Percentiles rank a stretch among this genome's conserved stretches.
These are phyloP conservation scores for Kodamaea sp. DNA, from an alignment of 1,139 yeast genomes.

Conservation along the genomic window DNA sequence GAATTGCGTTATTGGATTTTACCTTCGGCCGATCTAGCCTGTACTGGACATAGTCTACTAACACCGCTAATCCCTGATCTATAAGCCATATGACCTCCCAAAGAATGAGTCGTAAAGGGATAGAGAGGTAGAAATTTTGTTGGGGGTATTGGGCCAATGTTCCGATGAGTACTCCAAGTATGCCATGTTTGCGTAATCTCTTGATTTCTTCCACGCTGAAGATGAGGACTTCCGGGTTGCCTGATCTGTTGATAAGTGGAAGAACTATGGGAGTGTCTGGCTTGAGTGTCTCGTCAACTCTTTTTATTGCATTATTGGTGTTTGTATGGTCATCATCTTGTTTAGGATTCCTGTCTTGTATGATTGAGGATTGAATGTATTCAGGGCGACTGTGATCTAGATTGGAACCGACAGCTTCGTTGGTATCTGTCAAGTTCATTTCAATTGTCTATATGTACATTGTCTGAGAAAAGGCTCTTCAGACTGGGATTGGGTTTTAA, in stretches of 20 bases:
- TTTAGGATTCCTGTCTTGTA: too few species aligned
- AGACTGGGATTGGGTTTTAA: too few species aligned
- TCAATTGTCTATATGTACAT: too few species aligned
- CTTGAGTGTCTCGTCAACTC: not conserved
- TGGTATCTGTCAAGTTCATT: too few species aligned
- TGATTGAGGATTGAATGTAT: too few species aligned
- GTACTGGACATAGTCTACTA: slow-evolving; percentile 32
- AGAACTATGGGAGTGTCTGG: slow-evolving; percentile 14
- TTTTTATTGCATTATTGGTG: too few species aligned
- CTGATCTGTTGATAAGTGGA: slow-evolving; percentile 13
- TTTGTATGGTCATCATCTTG: too few species aligned
- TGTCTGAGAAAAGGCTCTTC: too few species aligned
- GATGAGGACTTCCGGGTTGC: slow-evolving; percentile 41
- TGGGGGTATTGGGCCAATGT: slow-evolving; percentile 88
- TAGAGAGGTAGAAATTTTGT: slow-evolving; percentile 80
- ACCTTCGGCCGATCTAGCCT: slow-evolving; percentile 12
- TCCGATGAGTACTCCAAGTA: slow-evolving; percentile 79
- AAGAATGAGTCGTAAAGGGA: slow-evolving; percentile 71
- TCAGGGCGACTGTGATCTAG: too few species aligned
- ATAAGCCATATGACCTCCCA: slow-evolving; percentile 77
- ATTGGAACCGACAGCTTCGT: too few species aligned
- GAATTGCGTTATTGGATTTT: slow-evolving; percentile 2
- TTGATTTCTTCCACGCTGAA: slow-evolving; percentile 53
- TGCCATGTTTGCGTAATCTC: slow-evolving; percentile 50
- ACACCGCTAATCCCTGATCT: slow-evolving; percentile 36